Evolutionary conservation across 1,139 yeast genomes (phyloP).

Genomic region (Yamadazyma trypodendri): DNA sequence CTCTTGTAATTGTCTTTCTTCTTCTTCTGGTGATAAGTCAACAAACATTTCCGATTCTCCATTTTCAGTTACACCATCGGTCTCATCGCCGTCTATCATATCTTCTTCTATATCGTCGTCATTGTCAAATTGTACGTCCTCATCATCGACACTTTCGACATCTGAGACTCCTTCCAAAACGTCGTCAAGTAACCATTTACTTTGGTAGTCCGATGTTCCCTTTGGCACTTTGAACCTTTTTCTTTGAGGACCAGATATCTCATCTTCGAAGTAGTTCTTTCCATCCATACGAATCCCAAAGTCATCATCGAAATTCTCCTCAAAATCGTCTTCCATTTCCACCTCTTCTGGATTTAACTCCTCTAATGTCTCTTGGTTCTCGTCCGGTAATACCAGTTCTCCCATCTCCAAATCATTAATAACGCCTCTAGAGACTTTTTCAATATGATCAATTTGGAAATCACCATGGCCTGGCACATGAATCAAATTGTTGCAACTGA

Average conservation of each 20-base stretch:
- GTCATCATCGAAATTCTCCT: slow-evolving; percentile 36
- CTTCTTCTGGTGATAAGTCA: slow-evolving; percentile 81
- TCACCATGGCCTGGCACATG: slow-evolving; percentile 93
- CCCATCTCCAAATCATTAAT: slow-evolving; percentile 27
- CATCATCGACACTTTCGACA: slow-evolving; percentile 49
- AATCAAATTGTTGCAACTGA: slow-evolving; percentile 71
- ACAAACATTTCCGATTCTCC: slow-evolving; percentile 61
- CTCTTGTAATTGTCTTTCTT: slow-evolving; percentile 68
- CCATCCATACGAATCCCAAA: slow-evolving; percentile 73
- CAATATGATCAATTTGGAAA: slow-evolving; percentile 71
- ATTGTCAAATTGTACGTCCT: slow-evolving; percentile 17
- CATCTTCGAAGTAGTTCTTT: slow-evolving; percentile 56
- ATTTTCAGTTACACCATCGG: slow-evolving; percentile 33
- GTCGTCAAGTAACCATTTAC: slow-evolving; percentile 80
- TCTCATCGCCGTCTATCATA: slow-evolving; percentile 21
- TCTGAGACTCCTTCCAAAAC: slow-evolving; percentile 50
- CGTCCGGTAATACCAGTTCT: slow-evolving; percentile 44
- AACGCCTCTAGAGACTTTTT: slow-evolving; percentile 32
- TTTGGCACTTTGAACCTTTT: slow-evolving; percentile 59
- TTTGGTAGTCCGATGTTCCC: slow-evolving; percentile 93
- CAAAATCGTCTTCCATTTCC: slow-evolving; percentile 50
- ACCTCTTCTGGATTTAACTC: slow-evolving; percentile 62
- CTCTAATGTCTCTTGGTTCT: slow-evolving; percentile 62
- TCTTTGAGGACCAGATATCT: slow-evolving; percentile 22
- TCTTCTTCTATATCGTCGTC: slow-evolving; percentile 27